These are phyloP conservation scores for Apiospora koreana DNA, from an alignment of 2,329 filamentous ascomycete species.

Conservation along the genomic window DNA sequence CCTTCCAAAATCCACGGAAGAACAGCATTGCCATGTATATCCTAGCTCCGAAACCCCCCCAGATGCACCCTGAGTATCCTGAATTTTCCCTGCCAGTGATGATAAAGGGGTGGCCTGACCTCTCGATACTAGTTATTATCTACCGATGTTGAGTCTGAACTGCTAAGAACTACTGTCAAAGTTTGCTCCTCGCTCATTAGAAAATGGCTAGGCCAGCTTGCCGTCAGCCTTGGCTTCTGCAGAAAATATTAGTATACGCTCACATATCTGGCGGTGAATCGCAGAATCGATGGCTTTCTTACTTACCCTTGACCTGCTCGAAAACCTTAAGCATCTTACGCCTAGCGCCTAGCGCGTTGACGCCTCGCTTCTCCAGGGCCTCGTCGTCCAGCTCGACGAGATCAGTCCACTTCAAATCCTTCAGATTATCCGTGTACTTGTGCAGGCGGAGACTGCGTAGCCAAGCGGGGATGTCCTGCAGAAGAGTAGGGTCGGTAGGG, in stretches of 20 bases:
- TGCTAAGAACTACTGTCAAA: slow-evolving; percentile 14
- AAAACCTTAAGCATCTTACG: slow-evolving; percentile 99
- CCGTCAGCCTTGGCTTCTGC: slow-evolving; percentile 73
- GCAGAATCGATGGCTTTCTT: not conserved
- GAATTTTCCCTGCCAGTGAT: slow-evolving; percentile 9
- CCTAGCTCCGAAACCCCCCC: slow-evolving; percentile 12
- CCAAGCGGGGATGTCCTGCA: slow-evolving; percentile 97
- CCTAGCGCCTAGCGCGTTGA: slow-evolving; percentile 90
- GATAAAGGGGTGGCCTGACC: slow-evolving; percentile 9
- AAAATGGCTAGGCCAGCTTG: slow-evolving; percentile 54
- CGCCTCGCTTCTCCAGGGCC: slow-evolving; percentile 86
- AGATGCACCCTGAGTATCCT: slow-evolving; percentile 16
- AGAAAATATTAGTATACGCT: slow-evolving; percentile 27
- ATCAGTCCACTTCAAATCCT: slow-evolving; percentile 96
- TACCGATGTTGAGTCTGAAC: slow-evolving; percentile 12
- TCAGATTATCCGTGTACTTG: slow-evolving; percentile 98
- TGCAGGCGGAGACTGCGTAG: slow-evolving; percentile 90
- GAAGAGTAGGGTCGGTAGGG: slow-evolving; percentile 83
- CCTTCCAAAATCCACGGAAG: slow-evolving; percentile 5
- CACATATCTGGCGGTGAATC: not conserved
- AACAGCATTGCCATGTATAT: slow-evolving; percentile 11
- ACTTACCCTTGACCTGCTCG: slow-evolving; percentile 81
- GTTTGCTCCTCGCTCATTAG: slow-evolving; percentile 19
- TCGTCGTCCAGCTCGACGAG: slow-evolving; percentile 90
- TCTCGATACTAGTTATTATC: slow-evolving; percentile 13